Base-by-base conservation (phyloP, 1,284 basidiomycete species). In the Tausonia pullulans region DNA sequence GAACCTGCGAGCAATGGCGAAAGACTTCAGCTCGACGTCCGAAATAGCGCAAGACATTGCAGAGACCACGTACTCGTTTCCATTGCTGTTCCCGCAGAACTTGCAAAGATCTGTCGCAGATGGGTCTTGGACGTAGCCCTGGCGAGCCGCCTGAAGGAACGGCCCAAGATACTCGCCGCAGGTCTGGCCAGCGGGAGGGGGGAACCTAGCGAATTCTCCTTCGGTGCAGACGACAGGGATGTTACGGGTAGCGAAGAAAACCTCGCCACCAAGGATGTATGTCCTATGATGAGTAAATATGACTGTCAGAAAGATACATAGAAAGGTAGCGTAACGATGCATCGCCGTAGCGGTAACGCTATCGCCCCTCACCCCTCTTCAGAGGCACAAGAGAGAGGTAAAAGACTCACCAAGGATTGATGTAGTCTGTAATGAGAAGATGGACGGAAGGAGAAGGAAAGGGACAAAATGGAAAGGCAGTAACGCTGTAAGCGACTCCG, bases 131-230 rank as follows among this genome's bases (percentile, higher is more conserved):
- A 65, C 6, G 58, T 61, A 65, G 49, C 59, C 63, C 6, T 51
- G 59, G 4, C 54, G 43, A 40, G 59, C 27, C 4, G 1, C 2
- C 14, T 27, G 9, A 13, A 63, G 56, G 55, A 56, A 65, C 7
- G 69, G 68, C 9, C 58, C 58, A 50, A 76, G 69, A 64, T 74
- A 76, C 60, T 75, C 69, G 54, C 62, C 68, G 64, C 77, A 77
- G 8, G 75, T 74, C 69, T 72, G 69, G n/a, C 72, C 74, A 3
- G 63, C 2, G 0, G 75, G 75, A 27, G 76, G 74, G 61, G 72
- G 68, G 69, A 77, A 73, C 13, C 67, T 60, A 4, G 71, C 70
- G 65, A 68, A 74, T 65, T 77, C 77, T 41, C 65, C 41, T 4
- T 69, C 64, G 48, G 67, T 66, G 68, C 76, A 78, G 54, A 70